Evolutionary conservation across 148 eudicot genomes (phyloP).

Genomic region (Gaultheria prostrata): DNA sequence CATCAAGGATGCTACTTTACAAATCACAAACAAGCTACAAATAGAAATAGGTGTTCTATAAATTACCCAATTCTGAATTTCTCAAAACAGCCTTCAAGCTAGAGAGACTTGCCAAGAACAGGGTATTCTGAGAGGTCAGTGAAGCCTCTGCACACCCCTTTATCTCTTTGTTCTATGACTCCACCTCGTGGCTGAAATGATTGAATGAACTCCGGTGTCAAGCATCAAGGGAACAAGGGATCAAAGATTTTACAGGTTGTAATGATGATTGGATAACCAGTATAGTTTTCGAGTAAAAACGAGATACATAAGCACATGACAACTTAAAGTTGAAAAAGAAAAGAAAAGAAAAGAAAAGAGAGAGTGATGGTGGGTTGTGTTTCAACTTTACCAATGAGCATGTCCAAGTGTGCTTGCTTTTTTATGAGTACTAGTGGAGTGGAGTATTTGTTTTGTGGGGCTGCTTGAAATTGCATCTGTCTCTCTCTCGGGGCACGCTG

Average conservation of each 20-base stretch:
- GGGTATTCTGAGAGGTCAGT: slow-evolving; percentile 20
- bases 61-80: slow-evolving; percentile 17
- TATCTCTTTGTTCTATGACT: slow-evolving; percentile 10
- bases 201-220: slow-evolving; percentile 23
- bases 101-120: slow-evolving; percentile 25
- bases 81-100: slow-evolving; percentile 12
- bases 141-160: neutral
- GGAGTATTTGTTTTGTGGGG: too few species aligned
- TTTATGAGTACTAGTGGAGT: too few species aligned
- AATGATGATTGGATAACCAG: slow-evolving; percentile 8
- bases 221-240: slow-evolving; percentile 38
- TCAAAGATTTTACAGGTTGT: slow-evolving; percentile 26
- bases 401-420: neutral
- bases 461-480: neutral
- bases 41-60: slow-evolving; percentile 12
- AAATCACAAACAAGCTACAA: slow-evolving; percentile 3
- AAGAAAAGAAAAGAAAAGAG: neutral
- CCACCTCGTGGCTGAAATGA: slow-evolving; percentile 24
- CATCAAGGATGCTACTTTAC: neutral
- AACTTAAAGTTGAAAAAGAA: neutral
- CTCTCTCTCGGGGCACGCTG: neutral
- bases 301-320: neutral
- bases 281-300: neutral
- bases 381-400: neutral
- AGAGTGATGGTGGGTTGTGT: neutral